phyloP scores from a whole-genome alignment of 495 filamentous ascomycete species.

The Elasticomyces elasticus region DNA sequence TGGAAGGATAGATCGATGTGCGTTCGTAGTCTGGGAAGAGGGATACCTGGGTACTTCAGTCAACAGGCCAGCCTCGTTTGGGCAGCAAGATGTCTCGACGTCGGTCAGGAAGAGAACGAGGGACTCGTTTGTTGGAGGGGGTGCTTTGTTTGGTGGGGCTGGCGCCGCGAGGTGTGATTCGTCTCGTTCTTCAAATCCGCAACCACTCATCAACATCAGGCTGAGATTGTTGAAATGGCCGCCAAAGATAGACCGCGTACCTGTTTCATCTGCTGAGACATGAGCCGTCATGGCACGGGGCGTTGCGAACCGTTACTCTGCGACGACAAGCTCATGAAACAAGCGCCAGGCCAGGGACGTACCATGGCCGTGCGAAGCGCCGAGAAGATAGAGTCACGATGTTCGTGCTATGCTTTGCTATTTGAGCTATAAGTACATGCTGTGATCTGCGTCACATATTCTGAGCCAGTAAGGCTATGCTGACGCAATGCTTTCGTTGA shows the following conservation, averaged over 20 bases:
- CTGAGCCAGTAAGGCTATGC: not conserved
- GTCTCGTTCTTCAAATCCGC: not conserved
- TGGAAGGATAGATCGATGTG: not conserved
- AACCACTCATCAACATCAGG: not conserved
- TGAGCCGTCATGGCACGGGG: not conserved
- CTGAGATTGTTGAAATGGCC: no score
- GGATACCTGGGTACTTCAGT: not conserved
- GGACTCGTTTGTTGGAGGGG: no score
- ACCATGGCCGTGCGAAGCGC: not conserved
- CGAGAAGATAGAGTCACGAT: no score
- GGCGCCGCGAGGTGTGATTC: not conserved
- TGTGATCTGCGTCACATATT: not conserved
- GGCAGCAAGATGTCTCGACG: not conserved
- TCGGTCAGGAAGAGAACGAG: no score
- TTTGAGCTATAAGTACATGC: not conserved
- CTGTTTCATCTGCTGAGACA: not conserved
- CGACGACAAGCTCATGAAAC: not conserved
- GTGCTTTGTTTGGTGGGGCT: not conserved
- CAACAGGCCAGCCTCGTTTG: not conserved
- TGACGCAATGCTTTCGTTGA: not conserved
- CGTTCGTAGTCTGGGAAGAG: not conserved
- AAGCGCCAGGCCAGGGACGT: not conserved
- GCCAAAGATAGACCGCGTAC: not conserved
- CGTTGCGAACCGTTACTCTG: not conserved
- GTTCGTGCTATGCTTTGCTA: not conserved